Evolutionary conservation across 257 asterid species (phyloP).

Genomic region (Knoxia roxburghii): DNA sequence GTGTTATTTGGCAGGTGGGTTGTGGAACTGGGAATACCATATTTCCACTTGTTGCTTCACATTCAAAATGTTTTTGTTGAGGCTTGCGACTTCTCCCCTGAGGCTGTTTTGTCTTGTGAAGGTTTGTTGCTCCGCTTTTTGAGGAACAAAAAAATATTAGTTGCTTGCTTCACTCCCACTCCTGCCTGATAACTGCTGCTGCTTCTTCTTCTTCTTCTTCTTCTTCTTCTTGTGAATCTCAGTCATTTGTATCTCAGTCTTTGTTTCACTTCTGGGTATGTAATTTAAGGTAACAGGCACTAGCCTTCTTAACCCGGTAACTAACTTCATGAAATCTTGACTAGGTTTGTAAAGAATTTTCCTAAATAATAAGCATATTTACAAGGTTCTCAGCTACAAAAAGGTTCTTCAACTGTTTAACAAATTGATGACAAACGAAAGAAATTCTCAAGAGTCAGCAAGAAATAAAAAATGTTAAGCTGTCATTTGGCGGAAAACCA

Average conservation of each 20-base stretch:
- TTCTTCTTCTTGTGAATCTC: too few species aligned
- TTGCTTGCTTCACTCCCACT: too few species aligned
- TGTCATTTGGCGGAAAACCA: too few species aligned
- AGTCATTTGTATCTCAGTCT: too few species aligned
- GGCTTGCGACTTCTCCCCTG: slow-evolving; percentile 75
- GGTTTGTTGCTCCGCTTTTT: too few species aligned
- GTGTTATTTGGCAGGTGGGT: slow-evolving; percentile 46
- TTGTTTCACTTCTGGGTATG: not conserved
- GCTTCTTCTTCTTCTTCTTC: too few species aligned
- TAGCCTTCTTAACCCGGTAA: not conserved
- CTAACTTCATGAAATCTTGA: not conserved
- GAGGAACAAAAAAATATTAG: too few species aligned
- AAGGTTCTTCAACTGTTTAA: slow-evolving; percentile 13
- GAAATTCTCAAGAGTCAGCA: too few species aligned
- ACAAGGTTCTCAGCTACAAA: not conserved
- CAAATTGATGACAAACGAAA: too few species aligned
- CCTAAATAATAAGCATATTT: not conserved
- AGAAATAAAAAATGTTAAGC: too few species aligned
- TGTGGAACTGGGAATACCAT: slow-evolving; percentile 83
- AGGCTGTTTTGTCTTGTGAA: slow-evolving; percentile 59
- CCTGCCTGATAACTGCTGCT: too few species aligned
- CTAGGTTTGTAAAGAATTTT: not conserved
- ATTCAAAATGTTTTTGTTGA: slow-evolving; percentile 59
- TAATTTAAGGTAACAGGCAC: not conserved
- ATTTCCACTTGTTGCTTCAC: slow-evolving; percentile 61